phyloP scores from a whole-genome alignment of 768 basidiomycete species.

The Kwoniella dendrophila region DNA sequence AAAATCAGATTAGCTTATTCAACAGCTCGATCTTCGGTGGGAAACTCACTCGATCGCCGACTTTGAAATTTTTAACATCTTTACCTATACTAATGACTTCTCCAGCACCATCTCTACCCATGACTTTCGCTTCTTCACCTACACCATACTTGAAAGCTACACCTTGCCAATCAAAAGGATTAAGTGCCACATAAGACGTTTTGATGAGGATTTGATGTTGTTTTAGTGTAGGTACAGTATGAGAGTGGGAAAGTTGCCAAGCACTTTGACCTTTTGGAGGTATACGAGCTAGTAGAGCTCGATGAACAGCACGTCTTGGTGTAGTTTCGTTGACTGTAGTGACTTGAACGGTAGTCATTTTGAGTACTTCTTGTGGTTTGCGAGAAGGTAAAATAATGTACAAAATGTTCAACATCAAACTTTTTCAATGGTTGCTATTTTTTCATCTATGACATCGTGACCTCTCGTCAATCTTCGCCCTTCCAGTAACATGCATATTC shows the following conservation, averaged over 20 bases:
- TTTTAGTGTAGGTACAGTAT: slow-evolving; percentile 23
- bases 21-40: background rate
- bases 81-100: slow-evolving; percentile 26
- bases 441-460: too few relatives aligned
- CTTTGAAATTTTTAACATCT: slow-evolving; percentile 25
- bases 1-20: background rate
- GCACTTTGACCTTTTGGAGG: slow-evolving; percentile 24
- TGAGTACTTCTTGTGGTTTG: background rate
- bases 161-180: slow-evolving; percentile 44
- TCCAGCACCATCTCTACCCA: slow-evolving; percentile 43
- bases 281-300: slow-evolving; percentile 32
- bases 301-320: slow-evolving; percentile 12
- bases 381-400: background rate
- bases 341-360: background rate
- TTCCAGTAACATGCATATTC: too few relatives aligned
- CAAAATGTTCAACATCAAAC: too few relatives aligned
- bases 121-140: slow-evolving; percentile 32
- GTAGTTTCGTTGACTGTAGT: background rate
- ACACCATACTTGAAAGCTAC: slow-evolving; percentile 32
- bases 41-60: slow-evolving; percentile 38
- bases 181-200: slow-evolving; percentile 34
- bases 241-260: slow-evolving; percentile 31
- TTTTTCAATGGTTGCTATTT: too few relatives aligned
- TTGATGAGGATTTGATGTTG: slow-evolving; percentile 31
- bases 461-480: too few relatives aligned